Percentiles rank a stretch among this genome's conserved stretches.
Conservation (phyloP, 2,329 filamentous ascomycete genomes). For the Diplodia mutila region DNA sequence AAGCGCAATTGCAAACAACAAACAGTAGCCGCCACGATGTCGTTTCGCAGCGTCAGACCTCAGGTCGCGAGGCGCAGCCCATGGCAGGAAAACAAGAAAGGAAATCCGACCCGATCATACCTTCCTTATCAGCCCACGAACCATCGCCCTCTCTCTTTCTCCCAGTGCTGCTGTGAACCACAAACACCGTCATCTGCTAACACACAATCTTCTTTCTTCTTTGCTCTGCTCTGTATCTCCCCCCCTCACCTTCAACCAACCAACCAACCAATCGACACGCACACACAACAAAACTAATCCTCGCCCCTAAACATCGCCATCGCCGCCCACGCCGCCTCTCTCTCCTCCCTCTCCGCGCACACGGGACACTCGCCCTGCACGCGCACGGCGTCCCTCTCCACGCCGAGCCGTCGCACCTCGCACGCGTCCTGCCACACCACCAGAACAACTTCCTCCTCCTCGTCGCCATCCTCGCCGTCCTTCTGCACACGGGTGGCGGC, state of each 20-base stretch:
- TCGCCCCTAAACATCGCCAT: not conserved
- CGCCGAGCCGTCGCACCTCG: not conserved
- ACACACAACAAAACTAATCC: not conserved
- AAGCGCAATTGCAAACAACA: not conserved
- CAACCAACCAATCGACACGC: not conserved
- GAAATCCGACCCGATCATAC: not conserved
- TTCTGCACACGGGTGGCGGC: not conserved
- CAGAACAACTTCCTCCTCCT: not conserved
- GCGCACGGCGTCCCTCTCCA: not conserved
- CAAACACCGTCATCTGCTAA: not conserved
- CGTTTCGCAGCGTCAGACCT: not conserved
- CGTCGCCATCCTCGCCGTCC: not conserved
- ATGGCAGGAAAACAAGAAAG: not conserved
- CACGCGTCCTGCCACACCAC: not conserved
- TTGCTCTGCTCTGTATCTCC: not conserved
- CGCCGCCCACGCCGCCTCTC: constrained; percentile 1
- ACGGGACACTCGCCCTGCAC: not conserved
- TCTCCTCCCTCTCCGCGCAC: not conserved
- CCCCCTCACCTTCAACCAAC: not conserved
- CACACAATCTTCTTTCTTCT: not conserved
- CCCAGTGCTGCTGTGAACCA: not conserved
- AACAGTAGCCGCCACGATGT: not conserved
- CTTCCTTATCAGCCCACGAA: not conserved
- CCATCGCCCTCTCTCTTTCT: not conserved
- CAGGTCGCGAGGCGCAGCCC: not conserved